Evolutionary conservation across 2,329 filamentous ascomycete genomes (phyloP).

Genomic region (Lachnellula hyalina): DNA sequence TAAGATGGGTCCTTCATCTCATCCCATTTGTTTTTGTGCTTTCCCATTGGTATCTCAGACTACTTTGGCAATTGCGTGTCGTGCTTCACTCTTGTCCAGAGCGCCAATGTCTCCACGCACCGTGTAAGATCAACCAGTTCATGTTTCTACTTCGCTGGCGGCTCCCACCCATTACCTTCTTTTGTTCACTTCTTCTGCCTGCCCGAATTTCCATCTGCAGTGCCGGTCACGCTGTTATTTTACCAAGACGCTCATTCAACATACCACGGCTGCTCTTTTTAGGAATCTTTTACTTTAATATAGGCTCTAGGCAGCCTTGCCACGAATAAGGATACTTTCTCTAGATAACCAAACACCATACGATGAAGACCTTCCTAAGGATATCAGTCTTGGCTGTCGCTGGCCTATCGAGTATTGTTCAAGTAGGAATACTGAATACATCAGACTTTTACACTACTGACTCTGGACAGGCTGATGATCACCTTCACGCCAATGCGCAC

Average conservation of each 20-base stretch:
- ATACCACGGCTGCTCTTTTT: constrained; percentile 28
- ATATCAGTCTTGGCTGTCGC: constrained; percentile 18
- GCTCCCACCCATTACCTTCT: constrained; percentile 11
- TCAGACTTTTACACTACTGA: constrained; percentile 3
- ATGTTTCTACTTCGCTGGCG: constrained; percentile 20
- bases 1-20: constrained; percentile 17
- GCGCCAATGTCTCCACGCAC: constrained; percentile 20
- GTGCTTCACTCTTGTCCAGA: constrained; percentile 20
- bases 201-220: constrained; percentile 21
- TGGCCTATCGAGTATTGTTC: constrained; percentile 16
- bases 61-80: constrained; percentile 12
- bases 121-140: constrained; percentile 18
- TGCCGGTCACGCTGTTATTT: constrained; percentile 28
- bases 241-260: constrained; percentile 19
- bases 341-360: constrained; percentile 5
- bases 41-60: constrained; percentile 9
- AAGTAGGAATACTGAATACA: constrained; percentile 15
- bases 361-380: constrained; percentile 23
- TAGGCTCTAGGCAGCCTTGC: constrained; percentile 9
- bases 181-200: constrained; percentile 11
- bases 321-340: neutral
- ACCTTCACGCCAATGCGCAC: constrained; percentile 6
- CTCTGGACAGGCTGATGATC: constrained; percentile 9
- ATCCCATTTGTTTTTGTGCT: constrained; percentile 18
- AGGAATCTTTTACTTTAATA: constrained; percentile 10